These are phyloP conservation scores for Mrakiaceae sp. DNA, from an alignment of 1,284 basidiomycete genomes.

Conservation along the genomic window DNA sequence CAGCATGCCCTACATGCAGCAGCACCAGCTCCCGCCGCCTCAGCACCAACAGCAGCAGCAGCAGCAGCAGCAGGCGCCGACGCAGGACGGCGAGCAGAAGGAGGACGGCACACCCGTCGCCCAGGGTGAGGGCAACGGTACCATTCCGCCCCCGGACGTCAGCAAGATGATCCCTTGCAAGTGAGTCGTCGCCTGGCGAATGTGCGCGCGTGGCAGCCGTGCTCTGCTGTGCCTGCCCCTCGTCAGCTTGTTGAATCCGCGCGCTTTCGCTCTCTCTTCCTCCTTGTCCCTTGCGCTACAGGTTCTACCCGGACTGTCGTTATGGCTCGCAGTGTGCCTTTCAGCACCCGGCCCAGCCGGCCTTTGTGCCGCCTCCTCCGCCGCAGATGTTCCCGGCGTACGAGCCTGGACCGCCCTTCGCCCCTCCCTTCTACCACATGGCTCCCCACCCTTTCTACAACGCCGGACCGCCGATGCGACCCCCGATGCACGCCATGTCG, in stretches of 20 bases:
- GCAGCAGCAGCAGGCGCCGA: neutral
- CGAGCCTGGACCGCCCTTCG: constrained; percentile 8
- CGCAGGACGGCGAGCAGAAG: constrained; percentile 10
- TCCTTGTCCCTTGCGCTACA: neutral
- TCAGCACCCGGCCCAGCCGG: constrained; percentile 12
- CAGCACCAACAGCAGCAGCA: constrained; percentile 1
- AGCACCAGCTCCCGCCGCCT: neutral
- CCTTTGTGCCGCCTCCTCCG: constrained; percentile 3
- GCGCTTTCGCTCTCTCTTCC: neutral
- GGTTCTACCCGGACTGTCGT: constrained; percentile 16
- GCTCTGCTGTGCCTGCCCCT: no score
- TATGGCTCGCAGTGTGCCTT: constrained; percentile 17
- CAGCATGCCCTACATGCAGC: constrained; percentile 6
- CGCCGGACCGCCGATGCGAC: constrained; percentile 7
- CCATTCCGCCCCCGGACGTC: constrained; percentile 16
- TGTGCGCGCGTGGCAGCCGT: no score
- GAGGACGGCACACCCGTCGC: neutral
- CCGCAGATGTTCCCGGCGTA: constrained; percentile 12
- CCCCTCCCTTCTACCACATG: constrained; percentile 16
- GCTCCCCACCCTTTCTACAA: constrained; percentile 6
- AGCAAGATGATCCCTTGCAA: constrained; percentile 17
- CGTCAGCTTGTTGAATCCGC: no score
- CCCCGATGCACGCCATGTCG: constrained; percentile 13
- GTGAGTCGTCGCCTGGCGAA: neutral
- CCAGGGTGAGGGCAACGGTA: constrained; percentile 11